Conservation (phyloP, 305 asterid genomes). For the Rubia peregrina region DNA sequence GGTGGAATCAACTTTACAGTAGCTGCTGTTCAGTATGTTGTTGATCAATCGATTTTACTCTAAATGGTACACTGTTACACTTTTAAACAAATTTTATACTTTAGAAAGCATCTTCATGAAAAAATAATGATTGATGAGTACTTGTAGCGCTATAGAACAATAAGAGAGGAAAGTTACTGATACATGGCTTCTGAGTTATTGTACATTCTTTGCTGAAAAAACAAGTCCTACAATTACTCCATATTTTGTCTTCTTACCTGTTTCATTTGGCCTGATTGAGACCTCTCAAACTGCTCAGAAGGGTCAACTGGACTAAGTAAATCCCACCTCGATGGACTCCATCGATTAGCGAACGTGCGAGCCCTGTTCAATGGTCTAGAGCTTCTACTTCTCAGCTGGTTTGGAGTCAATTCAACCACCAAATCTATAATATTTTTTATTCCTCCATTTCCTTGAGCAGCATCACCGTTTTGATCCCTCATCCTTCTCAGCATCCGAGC, state of each 20-base stretch:
- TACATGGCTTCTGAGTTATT: no score
- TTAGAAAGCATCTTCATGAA: no score
- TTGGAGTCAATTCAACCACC: neutral
- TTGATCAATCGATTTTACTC: no score
- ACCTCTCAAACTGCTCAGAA: slow-evolving; percentile 18
- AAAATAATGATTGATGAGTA: no score
- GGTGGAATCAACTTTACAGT: neutral
- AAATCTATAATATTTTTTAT: slow-evolving; percentile 6
- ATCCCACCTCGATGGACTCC: slow-evolving; percentile 19
- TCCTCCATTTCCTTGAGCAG: neutral
- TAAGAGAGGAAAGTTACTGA: no score
- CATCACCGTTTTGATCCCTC: neutral
- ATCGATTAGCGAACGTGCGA: slow-evolving; percentile 1
- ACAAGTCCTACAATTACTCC: neutral
- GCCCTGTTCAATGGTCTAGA: slow-evolving; percentile 11
- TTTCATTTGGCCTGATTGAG: slow-evolving; percentile 10
- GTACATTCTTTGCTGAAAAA: neutral
- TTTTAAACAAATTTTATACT: no score
- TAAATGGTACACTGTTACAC: no score
- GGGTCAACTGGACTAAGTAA: slow-evolving; percentile 23
- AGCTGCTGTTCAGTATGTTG: no score
- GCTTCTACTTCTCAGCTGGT: neutral
- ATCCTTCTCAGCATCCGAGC: slow-evolving; percentile 8
- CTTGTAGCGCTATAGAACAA: no score
- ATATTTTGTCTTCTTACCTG: neutral